A percentile compares a stretch with the other conserved stretches of the same genome.
Conservation (phyloP, 164 flowering plant species). For the Euptelea pleiosperma region DNA sequence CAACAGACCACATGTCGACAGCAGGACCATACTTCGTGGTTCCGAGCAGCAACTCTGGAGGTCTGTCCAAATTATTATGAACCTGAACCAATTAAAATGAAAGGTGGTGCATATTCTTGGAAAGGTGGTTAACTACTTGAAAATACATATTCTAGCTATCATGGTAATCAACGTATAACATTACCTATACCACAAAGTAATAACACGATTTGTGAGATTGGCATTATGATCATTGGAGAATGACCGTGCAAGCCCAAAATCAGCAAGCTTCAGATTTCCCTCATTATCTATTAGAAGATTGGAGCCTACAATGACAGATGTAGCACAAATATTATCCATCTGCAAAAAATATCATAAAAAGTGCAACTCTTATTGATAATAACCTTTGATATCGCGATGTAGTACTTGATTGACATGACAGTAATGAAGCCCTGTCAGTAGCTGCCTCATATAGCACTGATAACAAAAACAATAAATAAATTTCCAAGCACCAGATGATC, state of each 20-base stretch:
- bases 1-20: conserved; percentile 99
- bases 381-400: conserved; percentile 96
- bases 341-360: no score
- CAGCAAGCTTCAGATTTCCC: conserved; percentile 91
- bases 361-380: not conserved
- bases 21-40: conserved; percentile 95
- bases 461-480: conserved; percentile 3
- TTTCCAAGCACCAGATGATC: conserved; percentile 10
- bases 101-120: not conserved
- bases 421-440: conserved; percentile 89
- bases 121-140: not conserved
- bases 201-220: conserved; percentile 90
- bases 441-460: conserved; percentile 96
- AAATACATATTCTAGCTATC: not conserved
- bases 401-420: conserved; percentile 95
- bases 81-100: conserved; percentile 12
- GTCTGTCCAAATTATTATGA: conserved; percentile 66
- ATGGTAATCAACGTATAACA: not conserved
- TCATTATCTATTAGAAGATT: conserved; percentile 95
- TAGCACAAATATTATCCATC: not conserved
- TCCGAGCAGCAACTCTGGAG: conserved; percentile 97
- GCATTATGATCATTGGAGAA: conserved; percentile 67
- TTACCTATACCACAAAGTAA: conserved; percentile 96
- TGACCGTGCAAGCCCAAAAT: conserved; percentile 94
- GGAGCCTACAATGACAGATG: conserved; percentile 53